Evolutionary conservation across 1,284 basidiomycete species (phyloP), one percentile per base, ranked within the genome.

Genomic region (Papiliotrema fonsecae): DNA sequence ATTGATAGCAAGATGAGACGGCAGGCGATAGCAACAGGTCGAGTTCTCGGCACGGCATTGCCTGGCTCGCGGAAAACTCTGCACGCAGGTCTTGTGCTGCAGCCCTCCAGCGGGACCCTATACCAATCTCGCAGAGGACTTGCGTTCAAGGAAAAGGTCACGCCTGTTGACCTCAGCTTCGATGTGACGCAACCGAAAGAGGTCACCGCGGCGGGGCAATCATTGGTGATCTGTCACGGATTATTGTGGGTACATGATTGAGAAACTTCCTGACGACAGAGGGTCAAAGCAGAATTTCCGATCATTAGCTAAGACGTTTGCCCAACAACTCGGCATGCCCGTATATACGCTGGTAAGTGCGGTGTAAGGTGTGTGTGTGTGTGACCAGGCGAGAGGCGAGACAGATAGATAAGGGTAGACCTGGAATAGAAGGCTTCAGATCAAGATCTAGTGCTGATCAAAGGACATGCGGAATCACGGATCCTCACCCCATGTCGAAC

Each of bases 271-370:
- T 50, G 14, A 35, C 14, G 34, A 35, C 5, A 75, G 74, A 43
- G 79, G 79, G 2, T 77, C 77, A 13, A 80, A 80, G 59, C 79
- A 80, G 62, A 81, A 81, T 61, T 81, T 78, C 78, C 68, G 79
- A 9, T 76, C 75, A 9, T 58, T 81, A 10, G 76, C 76, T 0
- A 76, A 75, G 49, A 67, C 69, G 7, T 76, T 80, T 57, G 74
- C 78, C 1, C 50, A 69, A 19, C 62, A 70, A 26, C 69, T 78
- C 14, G 71, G 70, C 7, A 72, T 79, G 54, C 75, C 75, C 1
- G 75, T 81, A 6, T 78, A 77, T 56, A 73, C 77, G 7, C 57
- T 81, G 7, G 77, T 77, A 45, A 42, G 74, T 62, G 10, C 24
- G 28, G 18, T 13, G 30, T 3, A n/a, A n/a, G n/a, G n/a, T n/a